Conservation (phyloP, 2,329 filamentous ascomycete genomes). For the Samsoniella hepiali region DNA sequence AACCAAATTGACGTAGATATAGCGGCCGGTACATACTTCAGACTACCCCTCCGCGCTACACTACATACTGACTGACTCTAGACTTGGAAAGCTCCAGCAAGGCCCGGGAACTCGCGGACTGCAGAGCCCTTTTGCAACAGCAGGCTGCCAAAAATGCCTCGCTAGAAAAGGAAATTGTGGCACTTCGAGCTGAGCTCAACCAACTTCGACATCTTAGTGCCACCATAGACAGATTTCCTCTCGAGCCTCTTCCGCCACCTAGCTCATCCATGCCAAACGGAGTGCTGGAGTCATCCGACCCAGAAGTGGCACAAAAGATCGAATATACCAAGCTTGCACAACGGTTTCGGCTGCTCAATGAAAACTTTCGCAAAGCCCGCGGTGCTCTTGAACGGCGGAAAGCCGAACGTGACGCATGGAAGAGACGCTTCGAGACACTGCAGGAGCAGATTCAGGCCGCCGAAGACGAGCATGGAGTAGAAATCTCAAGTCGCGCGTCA, state of each 20-base stretch:
- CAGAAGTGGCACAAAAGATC: conserved; percentile 26
- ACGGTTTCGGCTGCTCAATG: conserved; percentile 40
- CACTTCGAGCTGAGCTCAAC: conserved; percentile 37
- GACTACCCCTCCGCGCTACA: neutral
- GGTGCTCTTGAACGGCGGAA: conserved; percentile 39
- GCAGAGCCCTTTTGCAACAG: conserved; percentile 9
- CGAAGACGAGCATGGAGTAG: conserved; percentile 37
- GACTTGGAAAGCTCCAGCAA: neutral
- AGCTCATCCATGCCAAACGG: conserved; percentile 14
- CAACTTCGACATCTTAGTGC: conserved; percentile 15
- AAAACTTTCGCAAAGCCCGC: conserved; percentile 41
- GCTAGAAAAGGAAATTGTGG: conserved; percentile 42
- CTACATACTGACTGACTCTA: neutral
- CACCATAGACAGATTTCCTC: neutral
- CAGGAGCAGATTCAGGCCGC: conserved; percentile 42
- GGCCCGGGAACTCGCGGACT: neutral
- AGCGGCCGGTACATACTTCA: conserved; percentile 31
- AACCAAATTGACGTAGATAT: conserved; percentile 39
- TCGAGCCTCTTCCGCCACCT: conserved; percentile 2
- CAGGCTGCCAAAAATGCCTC: conserved; percentile 28
- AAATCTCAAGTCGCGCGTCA: conserved; percentile 24
- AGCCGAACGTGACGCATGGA: conserved; percentile 44
- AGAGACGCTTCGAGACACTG: conserved; percentile 41
- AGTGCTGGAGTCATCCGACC: conserved; percentile 7
- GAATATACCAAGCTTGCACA: conserved; percentile 38